Percentiles rank a stretch among this genome's conserved stretches.
Evolutionary conservation across 2,329 filamentous ascomycete species (phyloP).

Genomic region (Sclerotinia spermophila): DNA sequence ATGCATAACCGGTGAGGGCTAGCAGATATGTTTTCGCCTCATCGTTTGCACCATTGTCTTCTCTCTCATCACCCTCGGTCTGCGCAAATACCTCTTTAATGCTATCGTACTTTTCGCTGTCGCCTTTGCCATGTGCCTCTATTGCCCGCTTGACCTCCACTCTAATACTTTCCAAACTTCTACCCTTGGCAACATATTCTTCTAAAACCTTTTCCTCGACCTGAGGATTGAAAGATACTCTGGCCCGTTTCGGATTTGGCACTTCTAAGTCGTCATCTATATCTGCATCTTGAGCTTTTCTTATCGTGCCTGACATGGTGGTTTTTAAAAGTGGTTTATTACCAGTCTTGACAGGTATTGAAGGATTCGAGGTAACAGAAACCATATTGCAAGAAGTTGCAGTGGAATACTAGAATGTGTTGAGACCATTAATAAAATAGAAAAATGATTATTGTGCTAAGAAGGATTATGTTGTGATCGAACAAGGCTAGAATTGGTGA

Average conservation of each 20-base stretch:
- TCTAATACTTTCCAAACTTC: slow-evolving; percentile 31
- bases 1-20: slow-evolving; percentile 59
- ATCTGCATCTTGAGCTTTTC: slow-evolving; percentile 33
- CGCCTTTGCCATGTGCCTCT: slow-evolving; percentile 53
- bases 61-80: slow-evolving; percentile 20
- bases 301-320: slow-evolving; percentile 31
- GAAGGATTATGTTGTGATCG: background rate
- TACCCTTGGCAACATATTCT: slow-evolving; percentile 29
- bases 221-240: slow-evolving; percentile 36
- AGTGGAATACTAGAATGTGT: background rate
- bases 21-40: slow-evolving; percentile 56
- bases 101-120: slow-evolving; percentile 58
- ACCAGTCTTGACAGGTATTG: background rate
- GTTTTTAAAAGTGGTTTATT: slow-evolving; percentile 34
- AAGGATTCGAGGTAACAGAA: slow-evolving; percentile 8
- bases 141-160: slow-evolving; percentile 41
- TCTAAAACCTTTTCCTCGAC: slow-evolving; percentile 37
- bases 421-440: slow-evolving; percentile 11
- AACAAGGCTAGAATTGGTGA: background rate
- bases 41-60: slow-evolving; percentile 33
- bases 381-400: slow-evolving; percentile 17
- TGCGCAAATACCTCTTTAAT: slow-evolving; percentile 53
- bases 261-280: slow-evolving; percentile 30
- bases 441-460: background rate
- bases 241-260: slow-evolving; percentile 33